Conservation (phyloP, 2,329 filamentous ascomycete species). For the Cytospora chrysosperma region DNA sequence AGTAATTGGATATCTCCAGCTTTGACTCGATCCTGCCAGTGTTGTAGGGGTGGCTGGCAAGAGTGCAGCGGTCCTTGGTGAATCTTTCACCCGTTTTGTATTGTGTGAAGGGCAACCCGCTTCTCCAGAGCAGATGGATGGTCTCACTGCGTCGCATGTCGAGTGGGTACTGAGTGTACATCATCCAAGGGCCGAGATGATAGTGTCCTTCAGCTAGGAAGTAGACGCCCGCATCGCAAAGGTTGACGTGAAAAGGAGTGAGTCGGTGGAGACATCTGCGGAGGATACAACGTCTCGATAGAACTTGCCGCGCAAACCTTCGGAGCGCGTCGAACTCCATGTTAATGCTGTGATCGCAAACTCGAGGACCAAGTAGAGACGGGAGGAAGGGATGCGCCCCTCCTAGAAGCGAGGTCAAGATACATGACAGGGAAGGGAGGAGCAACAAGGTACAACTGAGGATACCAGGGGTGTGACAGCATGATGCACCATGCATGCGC, state of each 20-base stretch:
- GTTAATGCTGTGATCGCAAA: background rate
- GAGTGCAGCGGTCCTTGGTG: background rate
- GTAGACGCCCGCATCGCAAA: background rate
- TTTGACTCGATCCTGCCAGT: conserved; percentile 1
- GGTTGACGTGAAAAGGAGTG: background rate
- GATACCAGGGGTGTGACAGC: conserved; percentile 13
- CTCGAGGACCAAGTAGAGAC: conserved; percentile 8
- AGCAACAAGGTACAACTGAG: conserved; percentile 8
- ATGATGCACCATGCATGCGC: conserved; percentile 14
- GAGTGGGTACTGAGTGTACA: background rate
- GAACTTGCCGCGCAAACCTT: background rate
- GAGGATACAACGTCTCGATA: background rate
- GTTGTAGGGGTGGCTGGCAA: background rate
- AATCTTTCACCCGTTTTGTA: background rate
- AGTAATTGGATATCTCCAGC: conserved; percentile 7
- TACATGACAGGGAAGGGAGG: conserved; percentile 14
- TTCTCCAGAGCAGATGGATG: background rate
- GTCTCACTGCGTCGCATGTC: background rate
- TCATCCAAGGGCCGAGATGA: background rate
- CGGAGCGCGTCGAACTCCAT: background rate
- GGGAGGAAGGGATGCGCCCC: background rate
- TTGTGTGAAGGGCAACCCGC: background rate
- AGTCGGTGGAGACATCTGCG: background rate
- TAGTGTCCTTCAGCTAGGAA: background rate
- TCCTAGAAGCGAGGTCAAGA: conserved; percentile 5